Base-by-base conservation (phyloP, 306 rosid genomes). In the Ammopiptanthus mongolicus region DNA sequence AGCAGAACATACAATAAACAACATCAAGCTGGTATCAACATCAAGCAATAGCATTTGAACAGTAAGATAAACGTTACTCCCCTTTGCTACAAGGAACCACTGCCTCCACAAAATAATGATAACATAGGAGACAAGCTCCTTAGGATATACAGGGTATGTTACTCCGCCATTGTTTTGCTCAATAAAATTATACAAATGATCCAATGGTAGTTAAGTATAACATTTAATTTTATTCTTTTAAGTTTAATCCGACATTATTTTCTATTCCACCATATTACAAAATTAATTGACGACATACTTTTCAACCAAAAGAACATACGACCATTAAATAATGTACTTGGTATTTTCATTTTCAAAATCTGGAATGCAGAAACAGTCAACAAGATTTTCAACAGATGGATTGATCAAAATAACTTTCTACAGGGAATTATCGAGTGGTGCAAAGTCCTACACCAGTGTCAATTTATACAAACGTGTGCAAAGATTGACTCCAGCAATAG, bases 21-120 rank as follows among this genome's bases (percentile, higher is more conserved):
- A 33, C 37, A 80, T 48, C 65, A 69, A 70, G 79, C 62, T 21
- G 62, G 64, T 18, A 80, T 65, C 57, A 36, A 58, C 44, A 53
- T 28, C 42, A 44, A n/a, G 25, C 29, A 41, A 56, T 59, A 6
- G 22, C 19, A 68, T 56, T 28, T 10, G 15, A 76, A 44, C 48
- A 36, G 14, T 1, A 74, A 12, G 31, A 66, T 42, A 66, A 15
- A 66, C 48, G 52, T 18, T 17, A 41, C 37, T 29, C 28, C 74
- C 47, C 48, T 57, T 57, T 12, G 64, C 52, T 47, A 63, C 37
- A 81, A 69, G 33, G 73, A 64, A 48, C 60, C 19, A 28, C 62
- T 58, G 62, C 44, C 58, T 64, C 39, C 46, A 36, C 13, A 31
- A 22, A 61, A 17, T 65, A 44, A 22, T 59, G 39, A 50, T 57